Conservation (phyloP, 495 filamentous ascomycete species). For the Penicillium lividum region DNA sequence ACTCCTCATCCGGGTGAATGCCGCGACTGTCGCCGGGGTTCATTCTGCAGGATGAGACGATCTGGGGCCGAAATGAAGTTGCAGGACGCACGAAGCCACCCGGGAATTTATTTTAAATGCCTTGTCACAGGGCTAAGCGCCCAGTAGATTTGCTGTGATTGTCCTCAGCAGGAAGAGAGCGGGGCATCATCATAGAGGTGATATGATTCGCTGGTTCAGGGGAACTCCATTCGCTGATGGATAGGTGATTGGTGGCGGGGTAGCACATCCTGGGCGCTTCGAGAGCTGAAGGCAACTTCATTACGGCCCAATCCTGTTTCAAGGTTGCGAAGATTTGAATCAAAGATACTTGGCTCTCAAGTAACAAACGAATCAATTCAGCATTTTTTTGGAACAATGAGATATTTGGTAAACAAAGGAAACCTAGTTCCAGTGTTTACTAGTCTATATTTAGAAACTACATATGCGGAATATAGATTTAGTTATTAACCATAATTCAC, state of each 20-base stretch:
- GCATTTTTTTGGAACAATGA: no score
- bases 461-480: no score
- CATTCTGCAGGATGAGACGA: slow-evolving; percentile 30
- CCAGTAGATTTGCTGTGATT: slow-evolving; percentile 4
- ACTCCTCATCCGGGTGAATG: slow-evolving; percentile 66
- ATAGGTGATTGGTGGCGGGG: slow-evolving; percentile 4
- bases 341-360: not conserved
- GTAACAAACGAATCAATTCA: not conserved
- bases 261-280: slow-evolving; percentile 6
- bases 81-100: slow-evolving; percentile 17
- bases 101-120: slow-evolving; percentile 8
- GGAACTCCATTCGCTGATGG: not conserved
- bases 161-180: slow-evolving; percentile 3
- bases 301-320: not conserved
- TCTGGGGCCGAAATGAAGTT: slow-evolving; percentile 6
- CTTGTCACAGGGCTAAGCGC: slow-evolving; percentile 8
- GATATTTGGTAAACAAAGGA: no score
- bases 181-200: slow-evolving; percentile 1
- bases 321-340: not conserved
- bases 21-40: slow-evolving; percentile 48
- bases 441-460: no score
- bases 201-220: slow-evolving; percentile 6
- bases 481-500: no score
- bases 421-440: no score
- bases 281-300: slow-evolving; percentile 6